phyloP scores from a whole-genome alignment of 164 flowering plant species.

The Berberis vulgaris region DNA sequence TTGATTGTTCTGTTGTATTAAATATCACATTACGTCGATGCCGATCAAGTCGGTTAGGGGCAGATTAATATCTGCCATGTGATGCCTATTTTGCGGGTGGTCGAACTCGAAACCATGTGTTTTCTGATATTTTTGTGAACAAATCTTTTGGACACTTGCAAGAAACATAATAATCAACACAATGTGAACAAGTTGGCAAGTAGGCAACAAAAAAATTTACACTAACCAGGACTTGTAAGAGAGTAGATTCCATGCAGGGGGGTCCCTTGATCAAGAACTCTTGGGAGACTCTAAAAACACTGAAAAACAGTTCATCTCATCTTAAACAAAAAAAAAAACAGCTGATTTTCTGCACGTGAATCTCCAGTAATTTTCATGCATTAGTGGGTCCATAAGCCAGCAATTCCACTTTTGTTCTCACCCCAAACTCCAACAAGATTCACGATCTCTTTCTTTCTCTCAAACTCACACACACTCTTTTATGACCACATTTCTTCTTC shows the following conservation, averaged over 20 bases:
- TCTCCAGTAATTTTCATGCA: conserved; percentile 74
- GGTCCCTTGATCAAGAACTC: background rate
- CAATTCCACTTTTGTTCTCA: conserved; percentile 53
- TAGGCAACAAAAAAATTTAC: background rate
- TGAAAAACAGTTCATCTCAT: conserved; percentile 3
- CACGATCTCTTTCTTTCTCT: conserved; percentile 31
- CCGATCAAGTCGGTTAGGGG: too few relatives aligned
- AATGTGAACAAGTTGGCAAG: conserved; percentile 7
- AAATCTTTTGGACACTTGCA: background rate
- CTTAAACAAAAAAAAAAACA: conserved; percentile 7
- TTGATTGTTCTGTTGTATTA: too few relatives aligned
- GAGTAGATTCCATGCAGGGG: background rate
- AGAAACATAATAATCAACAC: background rate
- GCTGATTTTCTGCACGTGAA: conserved; percentile 53
- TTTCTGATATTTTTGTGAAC: too few relatives aligned
- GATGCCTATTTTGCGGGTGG: too few relatives aligned
- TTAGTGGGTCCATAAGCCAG: conserved; percentile 56
- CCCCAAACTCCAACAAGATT: conserved; percentile 44
- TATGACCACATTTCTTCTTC: conserved; percentile 11
- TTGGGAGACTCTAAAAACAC: background rate
- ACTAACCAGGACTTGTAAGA: background rate
- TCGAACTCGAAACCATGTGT: background rate
- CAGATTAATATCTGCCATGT: too few relatives aligned
- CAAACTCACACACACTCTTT: conserved; percentile 4
- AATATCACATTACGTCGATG: too few relatives aligned